Evolutionary conservation across 148 eudicot genomes (phyloP), one percentile per base, ranked within the genome.

Genomic region (Spergularia bocconei): DNA sequence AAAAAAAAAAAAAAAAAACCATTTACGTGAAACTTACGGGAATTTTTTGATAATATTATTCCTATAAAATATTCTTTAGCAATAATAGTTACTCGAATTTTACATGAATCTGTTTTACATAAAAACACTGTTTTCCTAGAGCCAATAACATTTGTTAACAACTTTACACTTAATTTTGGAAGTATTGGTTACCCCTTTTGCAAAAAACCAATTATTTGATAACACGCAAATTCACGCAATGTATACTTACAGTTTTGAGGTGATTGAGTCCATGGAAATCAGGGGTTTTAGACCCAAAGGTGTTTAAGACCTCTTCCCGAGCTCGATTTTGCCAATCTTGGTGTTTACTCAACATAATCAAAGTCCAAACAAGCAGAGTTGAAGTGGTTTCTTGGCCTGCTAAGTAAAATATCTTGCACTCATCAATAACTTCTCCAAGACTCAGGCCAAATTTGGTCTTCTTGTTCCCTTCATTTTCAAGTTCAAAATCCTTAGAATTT

Each of bases 311-410:
- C 52, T 83, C 86, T 9, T 76, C 81, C 29, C 83, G 72, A 7
- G 86, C 86, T n/a, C 72, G 72, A 4, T n/a, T 50, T 77, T 83
- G 86, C 86, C 86, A 83, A 5, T 72, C 60, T 39, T 58, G 67
- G 52, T 83, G 77, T 55, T 79, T 80, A 36, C 80, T 41, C 56
- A 80, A 29, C 21, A 83, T 11, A 53, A 83, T 53, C 67, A 79
- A 9, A n/a, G 86, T 80, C 86, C 86, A 83, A 11, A 44, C 70
- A 4, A 83, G 79, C 53, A 83, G 57, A 14, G 69, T 11, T 0
- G 83, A 72, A 11, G 86, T 83, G 16, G 86, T 72, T 21, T 80
- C 86, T 63, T 80, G 80, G 1, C 85, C 85, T 0, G 82, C 80
- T 52, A 79, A 47, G 69, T 76, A 79, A 80, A 79, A 76, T 13